Evolutionary conservation across 2,329 filamentous ascomycete species (phyloP), one percentile per base, ranked within the genome.

Genomic region (Ophiocordyceps camponoti-saundersi): DNA sequence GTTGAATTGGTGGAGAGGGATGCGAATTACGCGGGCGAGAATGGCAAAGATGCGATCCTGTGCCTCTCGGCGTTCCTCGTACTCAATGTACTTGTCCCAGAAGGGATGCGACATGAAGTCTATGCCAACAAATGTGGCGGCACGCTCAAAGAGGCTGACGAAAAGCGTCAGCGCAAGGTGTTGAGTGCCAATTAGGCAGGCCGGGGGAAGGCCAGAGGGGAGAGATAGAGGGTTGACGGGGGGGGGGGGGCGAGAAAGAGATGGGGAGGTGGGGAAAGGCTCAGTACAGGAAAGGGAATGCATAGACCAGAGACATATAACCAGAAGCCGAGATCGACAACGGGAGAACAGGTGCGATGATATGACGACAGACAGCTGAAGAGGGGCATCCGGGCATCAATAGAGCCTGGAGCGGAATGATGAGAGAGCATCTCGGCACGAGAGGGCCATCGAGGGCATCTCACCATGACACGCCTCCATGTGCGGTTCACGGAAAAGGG

Each of bases 31-130:
- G 47, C 89, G 85, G 50, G 75, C 73, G 46, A 95, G 73, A 48
- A 98, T 86, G 40, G 77, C 79, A 55, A 93, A 94, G 47, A 95
- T 85, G 57, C 80, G 86, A 52, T 93, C 85, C 15, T 82, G 77
- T 0, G 83, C 79, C 57, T 95, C 88, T 51, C 90, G 72, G 2
- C 89, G 83, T 61, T 95, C 89, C 61, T 96, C 92, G 57, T 93
- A 96, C 61, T 96, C 92, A 52, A 98, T 79, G 59, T 95, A 98
- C 66, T 95, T 96, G 64, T 98, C 92, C 92, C 92, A 98, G 67
- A 98, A 95, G 1, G 88, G 88, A 60, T 95, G 88, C 2, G 89
- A 83, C 29, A 95, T 73, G 60, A 95, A 98, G 65, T 98, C 92
- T 18, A 96, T 74, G 16, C 92, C 92, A 40, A 95, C 88, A 56